A percentile compares a stretch with the other conserved stretches of the same genome.
These are phyloP conservation scores for Termitomyces titanicus DNA, from an alignment of 768 basidiomycete species.

Conservation along the genomic window DNA sequence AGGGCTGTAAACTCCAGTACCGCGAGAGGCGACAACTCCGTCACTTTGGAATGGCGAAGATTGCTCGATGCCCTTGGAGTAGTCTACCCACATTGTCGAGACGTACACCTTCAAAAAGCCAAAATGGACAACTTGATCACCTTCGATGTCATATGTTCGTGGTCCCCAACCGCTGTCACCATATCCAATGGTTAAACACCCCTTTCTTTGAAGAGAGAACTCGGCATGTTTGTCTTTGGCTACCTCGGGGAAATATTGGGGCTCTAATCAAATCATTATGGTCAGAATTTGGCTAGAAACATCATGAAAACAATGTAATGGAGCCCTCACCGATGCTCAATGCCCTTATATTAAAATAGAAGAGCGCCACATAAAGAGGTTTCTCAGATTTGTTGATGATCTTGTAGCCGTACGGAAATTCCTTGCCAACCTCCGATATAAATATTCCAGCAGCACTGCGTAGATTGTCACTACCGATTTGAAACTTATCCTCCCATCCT, in stretches of 20 bases:
- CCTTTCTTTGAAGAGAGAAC: background rate
- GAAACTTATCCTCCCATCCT: background rate
- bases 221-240: no score
- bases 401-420: background rate
- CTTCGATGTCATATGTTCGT: conserved; percentile 27
- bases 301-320: background rate
- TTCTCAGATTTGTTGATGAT: background rate
- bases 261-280: no score
- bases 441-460: background rate
- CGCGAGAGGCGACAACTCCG: background rate
- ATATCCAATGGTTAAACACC: conserved; percentile 34
- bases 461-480: background rate
- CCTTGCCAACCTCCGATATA: background rate
- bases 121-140: conserved; percentile 30
- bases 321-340: background rate
- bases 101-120: conserved; percentile 43
- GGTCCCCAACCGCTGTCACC: conserved; percentile 31
- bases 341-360: background rate
- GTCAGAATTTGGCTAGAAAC: background rate
- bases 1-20: background rate
- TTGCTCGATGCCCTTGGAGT: conserved; percentile 30
- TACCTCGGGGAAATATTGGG: background rate
- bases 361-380: background rate
- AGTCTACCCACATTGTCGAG: conserved; percentile 30
- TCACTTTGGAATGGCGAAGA: conserved; percentile 28